Conservation (phyloP, 306 rosid genomes). For the Rubus parviflorus region DNA sequence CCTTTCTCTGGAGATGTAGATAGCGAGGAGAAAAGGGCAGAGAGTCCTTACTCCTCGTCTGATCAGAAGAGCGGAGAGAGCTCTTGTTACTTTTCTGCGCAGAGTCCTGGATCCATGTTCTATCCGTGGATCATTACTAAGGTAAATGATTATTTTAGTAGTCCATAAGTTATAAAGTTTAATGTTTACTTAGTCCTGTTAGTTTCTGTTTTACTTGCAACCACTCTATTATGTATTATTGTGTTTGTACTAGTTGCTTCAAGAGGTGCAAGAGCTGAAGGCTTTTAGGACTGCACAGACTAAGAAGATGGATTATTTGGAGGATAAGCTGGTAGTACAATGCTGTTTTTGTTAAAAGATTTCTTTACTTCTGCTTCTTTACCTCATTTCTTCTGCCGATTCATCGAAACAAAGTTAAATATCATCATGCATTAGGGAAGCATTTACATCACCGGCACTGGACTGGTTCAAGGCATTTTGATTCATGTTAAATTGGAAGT, state of each 20-base stretch:
- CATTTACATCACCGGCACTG: neutral
- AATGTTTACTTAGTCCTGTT: neutral
- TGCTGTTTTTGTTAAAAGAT: conserved; percentile 12
- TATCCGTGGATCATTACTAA: conserved; percentile 25
- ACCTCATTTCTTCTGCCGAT: neutral
- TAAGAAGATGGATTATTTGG: conserved; percentile 40
- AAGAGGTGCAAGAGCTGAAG: conserved; percentile 51
- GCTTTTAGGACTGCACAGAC: conserved; percentile 40
- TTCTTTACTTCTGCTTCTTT: conserved; percentile 5
- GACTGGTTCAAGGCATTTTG: conserved; percentile 10
- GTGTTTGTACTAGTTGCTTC: conserved; percentile 41
- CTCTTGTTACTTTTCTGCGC: conserved; percentile 23
- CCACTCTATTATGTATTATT: conserved; percentile 4
- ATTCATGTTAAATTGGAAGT: neutral
- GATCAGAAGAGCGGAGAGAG: conserved; percentile 34
- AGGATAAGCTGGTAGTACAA: conserved; percentile 56
- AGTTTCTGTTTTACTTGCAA: neutral
- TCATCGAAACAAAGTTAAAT: neutral
- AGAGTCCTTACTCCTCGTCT: conserved; percentile 19
- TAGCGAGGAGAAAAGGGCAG: conserved; percentile 35
- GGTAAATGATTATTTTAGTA: conserved; percentile 33
- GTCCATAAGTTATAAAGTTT: neutral
- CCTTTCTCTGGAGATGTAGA: conserved; percentile 27
- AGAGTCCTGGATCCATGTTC: conserved; percentile 17
- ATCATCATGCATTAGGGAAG: neutral